These are phyloP conservation scores for Teratosphaeria nubilosa DNA, from an alignment of 2,329 filamentous ascomycete species.

Conservation along the genomic window DNA sequence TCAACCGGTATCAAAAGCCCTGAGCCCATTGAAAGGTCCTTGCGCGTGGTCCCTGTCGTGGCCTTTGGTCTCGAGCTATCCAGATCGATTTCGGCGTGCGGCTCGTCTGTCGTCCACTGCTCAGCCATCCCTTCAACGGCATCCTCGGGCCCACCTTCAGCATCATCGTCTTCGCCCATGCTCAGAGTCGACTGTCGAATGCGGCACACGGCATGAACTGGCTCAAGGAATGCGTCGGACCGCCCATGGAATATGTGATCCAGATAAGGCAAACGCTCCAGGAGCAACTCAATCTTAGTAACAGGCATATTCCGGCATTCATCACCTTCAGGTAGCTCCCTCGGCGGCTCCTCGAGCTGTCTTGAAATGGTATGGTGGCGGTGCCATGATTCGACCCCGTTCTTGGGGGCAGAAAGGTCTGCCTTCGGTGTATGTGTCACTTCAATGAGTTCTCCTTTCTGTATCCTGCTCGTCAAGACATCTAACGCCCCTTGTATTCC, in stretches of 20 bases:
- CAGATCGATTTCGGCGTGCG: conserved; percentile 13
- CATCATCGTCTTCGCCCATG: conserved; percentile 11
- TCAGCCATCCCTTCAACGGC: conserved; percentile 13
- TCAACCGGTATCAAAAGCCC: conserved; percentile 15
- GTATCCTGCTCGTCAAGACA: conserved; percentile 53
- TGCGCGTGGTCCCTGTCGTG: neutral
- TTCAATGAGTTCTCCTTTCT: conserved; percentile 24
- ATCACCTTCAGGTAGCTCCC: conserved; percentile 1
- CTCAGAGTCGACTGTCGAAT: conserved; percentile 27
- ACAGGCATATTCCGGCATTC: conserved; percentile 22
- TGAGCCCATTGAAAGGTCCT: neutral
- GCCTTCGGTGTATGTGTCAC: neutral
- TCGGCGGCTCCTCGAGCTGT: neutral
- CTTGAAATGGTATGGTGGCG: conserved; percentile 1
- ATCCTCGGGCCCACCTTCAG: conserved; percentile 22
- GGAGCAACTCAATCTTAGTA: conserved; percentile 61
- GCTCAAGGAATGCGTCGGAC: conserved; percentile 42
- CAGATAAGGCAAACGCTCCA: conserved; percentile 83
- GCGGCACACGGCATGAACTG: conserved; percentile 57
- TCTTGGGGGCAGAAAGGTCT: neutral
- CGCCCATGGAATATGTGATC: conserved; percentile 46
- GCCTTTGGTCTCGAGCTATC: neutral
- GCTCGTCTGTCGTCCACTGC: conserved; percentile 35
- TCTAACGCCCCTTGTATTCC: conserved; percentile 68
- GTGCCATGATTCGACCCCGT: conserved; percentile 17